Evolutionary conservation across 441 rosid species (phyloP).

Genomic region (Melastoma candidum): DNA sequence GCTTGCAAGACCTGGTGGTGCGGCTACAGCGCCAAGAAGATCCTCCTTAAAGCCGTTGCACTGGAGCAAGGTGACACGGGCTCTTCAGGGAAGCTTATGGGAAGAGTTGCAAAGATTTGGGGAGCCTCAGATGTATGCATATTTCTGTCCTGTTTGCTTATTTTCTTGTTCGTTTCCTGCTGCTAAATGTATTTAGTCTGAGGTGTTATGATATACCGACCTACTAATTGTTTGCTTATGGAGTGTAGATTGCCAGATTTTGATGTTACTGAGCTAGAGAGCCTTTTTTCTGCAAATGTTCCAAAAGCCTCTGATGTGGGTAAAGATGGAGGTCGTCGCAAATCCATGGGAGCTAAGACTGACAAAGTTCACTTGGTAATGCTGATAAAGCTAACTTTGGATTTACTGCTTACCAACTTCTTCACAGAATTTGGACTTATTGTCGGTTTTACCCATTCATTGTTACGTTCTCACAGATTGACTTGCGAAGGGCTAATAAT

Average conservation of each 20-base stretch:
- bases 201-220: too few relatives aligned
- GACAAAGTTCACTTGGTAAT: constrained; percentile 86
- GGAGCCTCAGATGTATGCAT: constrained; percentile 63
- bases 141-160: neutral
- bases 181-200: too few relatives aligned
- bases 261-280: constrained; percentile 91
- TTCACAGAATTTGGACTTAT: constrained; percentile 2
- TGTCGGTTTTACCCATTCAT: neutral
- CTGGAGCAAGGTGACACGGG: constrained; percentile 97
- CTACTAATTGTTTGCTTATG: too few relatives aligned
- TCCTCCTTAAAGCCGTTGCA: constrained; percentile 93
- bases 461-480: constrained; percentile 43
- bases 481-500: constrained; percentile 95
- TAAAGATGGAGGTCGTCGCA: constrained; percentile 55
- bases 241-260: constrained; percentile 66
- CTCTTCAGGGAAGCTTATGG: constrained; percentile 98
- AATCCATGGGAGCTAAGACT: constrained; percentile 71
- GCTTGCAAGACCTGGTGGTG: constrained; percentile 37
- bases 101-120: constrained; percentile 90
- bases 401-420: neutral
- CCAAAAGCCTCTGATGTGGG: constrained; percentile 59
- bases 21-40: constrained; percentile 40
- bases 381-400: neutral
- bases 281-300: constrained; percentile 74
- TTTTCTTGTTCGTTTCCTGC: neutral